Evolutionary conservation across 2,329 filamentous ascomycete species (phyloP), one percentile per base, ranked within the genome.

Genomic region (Pseudonectria buxi): DNA sequence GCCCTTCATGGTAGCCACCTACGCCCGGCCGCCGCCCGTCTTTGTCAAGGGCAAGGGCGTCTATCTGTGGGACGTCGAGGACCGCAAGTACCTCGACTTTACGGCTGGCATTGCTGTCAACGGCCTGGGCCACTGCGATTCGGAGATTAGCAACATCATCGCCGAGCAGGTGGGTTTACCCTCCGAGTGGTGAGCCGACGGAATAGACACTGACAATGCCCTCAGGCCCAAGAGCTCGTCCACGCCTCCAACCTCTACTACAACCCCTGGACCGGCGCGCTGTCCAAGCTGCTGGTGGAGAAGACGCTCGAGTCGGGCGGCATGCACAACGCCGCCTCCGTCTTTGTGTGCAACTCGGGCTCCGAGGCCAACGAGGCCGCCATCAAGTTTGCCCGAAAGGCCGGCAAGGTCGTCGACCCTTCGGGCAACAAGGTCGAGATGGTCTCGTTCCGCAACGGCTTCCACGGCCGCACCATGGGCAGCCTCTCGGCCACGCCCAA

Each of bases 321-420:
- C 46, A 95, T 96, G 83, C 78, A 83, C 49, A 77, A 83, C 54
- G 87, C 83, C 13, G 70, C 75, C 14, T 77, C 85, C 37, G 87
- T 86, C 3, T 98, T 98, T 57, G 76, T 98, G 47, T 95, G 87
- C 69, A 98, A 98, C 67, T 95, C 89, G 4, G 92, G 92, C 40
- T 86, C 85, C 41, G 92, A 98, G 66, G 92, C 92, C 57, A 98
- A 98, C 62, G 92, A 98, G 67, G 92, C 90, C 1, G 92, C 90
- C 25, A 84, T 98, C 61, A 98, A 98, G 63, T 96, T 98, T 54
- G 85, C 90, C 14, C 78, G 92, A 51, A 98, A 98, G 65, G 81
- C 83, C 14, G 89, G 88, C 51, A 90, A 90, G 61, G 68, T 78
- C 9, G 53, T 81, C 18, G 82, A 88, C 45, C 78, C 83, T 1